Percentiles rank a stretch among this genome's conserved stretches.
Evolutionary conservation across 106 monocot genomes (phyloP).

Genomic region (Posidonia australis): DNA sequence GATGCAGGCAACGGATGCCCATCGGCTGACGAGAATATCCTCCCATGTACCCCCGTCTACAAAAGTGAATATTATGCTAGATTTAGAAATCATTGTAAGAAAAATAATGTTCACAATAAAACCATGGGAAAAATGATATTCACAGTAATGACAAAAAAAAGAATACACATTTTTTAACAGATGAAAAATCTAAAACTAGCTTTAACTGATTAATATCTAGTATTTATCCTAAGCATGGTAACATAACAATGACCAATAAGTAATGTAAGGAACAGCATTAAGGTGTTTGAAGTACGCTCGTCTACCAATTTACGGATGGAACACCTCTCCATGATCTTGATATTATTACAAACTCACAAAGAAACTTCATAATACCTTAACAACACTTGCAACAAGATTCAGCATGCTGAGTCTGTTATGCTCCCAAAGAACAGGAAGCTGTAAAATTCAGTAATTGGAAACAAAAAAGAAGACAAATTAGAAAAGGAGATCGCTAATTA

Average conservation of each 20-base stretch:
- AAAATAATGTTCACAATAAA: not conserved
- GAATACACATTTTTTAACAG: not conserved
- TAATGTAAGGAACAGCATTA: too few relatives aligned
- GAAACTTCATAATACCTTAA: slow-evolving; percentile 43
- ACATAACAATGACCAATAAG: too few relatives aligned
- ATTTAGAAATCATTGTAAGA: not conserved
- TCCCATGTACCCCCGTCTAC: slow-evolving; percentile 87
- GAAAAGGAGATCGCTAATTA: not conserved
- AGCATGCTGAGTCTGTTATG: slow-evolving; percentile 89
- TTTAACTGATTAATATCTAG: too few relatives aligned
- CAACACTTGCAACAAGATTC: slow-evolving; percentile 74
- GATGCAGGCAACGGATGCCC: slow-evolving; percentile 72
- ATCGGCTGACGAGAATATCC: slow-evolving; percentile 60
- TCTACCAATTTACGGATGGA: too few relatives aligned
- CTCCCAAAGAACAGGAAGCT: slow-evolving; percentile 73
- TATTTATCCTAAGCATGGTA: too few relatives aligned
- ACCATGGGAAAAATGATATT: not conserved
- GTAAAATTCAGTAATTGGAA: slow-evolving; percentile 6
- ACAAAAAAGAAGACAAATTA: not conserved
- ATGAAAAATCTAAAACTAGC: too few relatives aligned
- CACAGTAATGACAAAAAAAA: not conserved
- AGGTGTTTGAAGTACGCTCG: too few relatives aligned
- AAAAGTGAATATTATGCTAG: slow-evolving; percentile 1
- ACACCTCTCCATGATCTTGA: too few relatives aligned
- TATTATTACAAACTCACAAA: not conserved